Evolutionary conservation across 495 filamentous ascomycete species (phyloP).

Genomic region (Cercophora newfieldiana): DNA sequence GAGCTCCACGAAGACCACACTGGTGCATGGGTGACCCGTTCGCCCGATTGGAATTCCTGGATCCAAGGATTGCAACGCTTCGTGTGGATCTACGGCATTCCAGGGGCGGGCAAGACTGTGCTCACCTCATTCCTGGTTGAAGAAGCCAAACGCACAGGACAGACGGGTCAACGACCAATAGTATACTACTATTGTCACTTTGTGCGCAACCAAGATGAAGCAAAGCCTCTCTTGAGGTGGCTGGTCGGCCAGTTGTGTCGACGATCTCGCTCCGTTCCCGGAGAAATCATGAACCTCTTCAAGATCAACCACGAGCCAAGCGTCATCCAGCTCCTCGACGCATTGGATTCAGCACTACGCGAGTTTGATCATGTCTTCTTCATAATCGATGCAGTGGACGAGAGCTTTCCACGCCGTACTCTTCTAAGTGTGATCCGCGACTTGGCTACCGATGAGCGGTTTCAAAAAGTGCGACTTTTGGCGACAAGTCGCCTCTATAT

Average conservation of each 20-base stretch:
- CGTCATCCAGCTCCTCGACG: conserved; percentile 8
- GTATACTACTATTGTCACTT: not conserved
- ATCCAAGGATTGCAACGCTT: not conserved
- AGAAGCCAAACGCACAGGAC: not conserved
- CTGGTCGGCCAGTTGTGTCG: not conserved
- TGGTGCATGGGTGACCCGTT: not conserved
- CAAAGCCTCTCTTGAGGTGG: not conserved
- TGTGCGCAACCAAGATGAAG: not conserved
- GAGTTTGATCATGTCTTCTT: conserved; percentile 27
- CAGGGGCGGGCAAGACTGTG: not conserved
- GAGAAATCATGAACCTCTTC: not conserved
- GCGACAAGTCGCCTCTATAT: conserved; percentile 46
- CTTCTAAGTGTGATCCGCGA: conserved; percentile 27
- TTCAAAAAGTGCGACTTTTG: conserved; percentile 38
- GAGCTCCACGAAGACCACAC: not conserved
- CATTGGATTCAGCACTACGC: conserved; percentile 13
- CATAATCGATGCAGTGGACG: conserved; percentile 39
- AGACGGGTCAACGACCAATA: not conserved
- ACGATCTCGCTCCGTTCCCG: not conserved
- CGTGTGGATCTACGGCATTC: not conserved
- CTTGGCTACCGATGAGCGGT: conserved; percentile 32
- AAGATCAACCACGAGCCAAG: not conserved
- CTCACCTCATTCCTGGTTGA: not conserved
- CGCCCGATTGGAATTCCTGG: not conserved
- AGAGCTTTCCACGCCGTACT: conserved; percentile 26